Base-by-base conservation (phyloP, 148 eudicot genomes). In the Fagopyrum esculentum region DNA sequence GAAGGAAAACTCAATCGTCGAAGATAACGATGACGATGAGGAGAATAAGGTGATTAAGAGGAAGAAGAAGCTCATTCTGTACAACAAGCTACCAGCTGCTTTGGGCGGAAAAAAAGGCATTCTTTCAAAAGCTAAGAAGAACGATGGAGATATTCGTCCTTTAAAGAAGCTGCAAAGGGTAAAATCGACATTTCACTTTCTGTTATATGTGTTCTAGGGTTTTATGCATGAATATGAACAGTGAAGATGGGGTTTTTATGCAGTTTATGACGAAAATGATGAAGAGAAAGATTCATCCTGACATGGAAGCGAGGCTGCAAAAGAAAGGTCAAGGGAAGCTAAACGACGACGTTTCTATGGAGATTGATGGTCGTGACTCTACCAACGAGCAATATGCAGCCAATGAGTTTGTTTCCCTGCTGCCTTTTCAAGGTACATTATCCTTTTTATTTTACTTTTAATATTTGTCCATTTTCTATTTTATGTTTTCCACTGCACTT, bases 91-190 rank as follows among this genome's bases (percentile, higher is more conserved):
- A 15, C 17, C 60, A 4, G 13, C 70, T 16, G 74, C 76, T 54
- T 26, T 35, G 47, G 68, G n/a, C 30, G 52, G 77, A 69, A 49
- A 70, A 72, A 63, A 84, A 87, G 22, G 71, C 0, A 4, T 66
- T 35, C 55, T 76, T 22, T 80, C 78, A 0, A 79, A 84, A 48
- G 81, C 88, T 77, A 86, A 87, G 72, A 89, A 81, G 83, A 76
- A 82, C 35, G 74, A 75, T n/a, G 79, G 81, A 40, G 88, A 85
- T 48, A 73, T 79, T 35, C 84, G 77, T 45, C 92, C 90, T 0
- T 47, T 88, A 7, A 79, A 82, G 77, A 90, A 90, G 78, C 69
- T 90, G 5, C 81, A 85, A 17, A 82, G 78, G 80, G 96, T 90
- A 73, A 81, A 35, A 35, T 35, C 40, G 40, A 35, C 40, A 35